These are phyloP conservation scores for Cicer judaicum DNA, from an alignment of 306 rosid species.

Conservation along the genomic window DNA sequence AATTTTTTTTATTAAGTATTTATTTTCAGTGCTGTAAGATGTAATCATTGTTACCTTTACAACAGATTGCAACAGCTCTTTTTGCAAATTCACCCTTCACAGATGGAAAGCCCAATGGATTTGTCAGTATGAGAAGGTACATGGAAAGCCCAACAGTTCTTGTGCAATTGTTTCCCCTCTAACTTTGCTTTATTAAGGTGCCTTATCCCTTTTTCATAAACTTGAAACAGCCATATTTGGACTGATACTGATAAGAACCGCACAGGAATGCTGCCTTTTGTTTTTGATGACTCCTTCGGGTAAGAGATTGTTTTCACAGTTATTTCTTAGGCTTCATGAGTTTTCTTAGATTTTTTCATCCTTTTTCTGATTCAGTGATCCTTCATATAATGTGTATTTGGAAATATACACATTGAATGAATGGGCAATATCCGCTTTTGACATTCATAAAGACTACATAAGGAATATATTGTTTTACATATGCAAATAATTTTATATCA, in stretches of 20 bases:
- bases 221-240: constrained; percentile 83
- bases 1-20: constrained; percentile 25
- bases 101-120: constrained; percentile 96
- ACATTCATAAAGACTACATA: background rate
- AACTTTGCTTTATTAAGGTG: constrained; percentile 30
- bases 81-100: constrained; percentile 97
- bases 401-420: constrained; percentile 31
- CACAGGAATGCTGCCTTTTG: constrained; percentile 96
- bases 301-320: constrained; percentile 44
- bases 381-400: constrained; percentile 17
- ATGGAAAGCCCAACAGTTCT: constrained; percentile 19
- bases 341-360: constrained; percentile 13
- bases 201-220: constrained; percentile 38
- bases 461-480: background rate
- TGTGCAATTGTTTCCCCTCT: constrained; percentile 35
- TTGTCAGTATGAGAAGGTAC: constrained; percentile 94
- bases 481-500: background rate
- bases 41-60: constrained; percentile 47
- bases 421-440: constrained; percentile 3
- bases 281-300: constrained; percentile 93
- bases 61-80: constrained; percentile 98
- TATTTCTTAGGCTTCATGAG: constrained; percentile 24
- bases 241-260: constrained; percentile 90
- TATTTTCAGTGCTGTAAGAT: constrained; percentile 32
- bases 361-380: constrained; percentile 19